These are phyloP conservation scores for Aspergillus saccharolyticus DNA, from an alignment of 495 filamentous ascomycete genomes.

Conservation along the genomic window DNA sequence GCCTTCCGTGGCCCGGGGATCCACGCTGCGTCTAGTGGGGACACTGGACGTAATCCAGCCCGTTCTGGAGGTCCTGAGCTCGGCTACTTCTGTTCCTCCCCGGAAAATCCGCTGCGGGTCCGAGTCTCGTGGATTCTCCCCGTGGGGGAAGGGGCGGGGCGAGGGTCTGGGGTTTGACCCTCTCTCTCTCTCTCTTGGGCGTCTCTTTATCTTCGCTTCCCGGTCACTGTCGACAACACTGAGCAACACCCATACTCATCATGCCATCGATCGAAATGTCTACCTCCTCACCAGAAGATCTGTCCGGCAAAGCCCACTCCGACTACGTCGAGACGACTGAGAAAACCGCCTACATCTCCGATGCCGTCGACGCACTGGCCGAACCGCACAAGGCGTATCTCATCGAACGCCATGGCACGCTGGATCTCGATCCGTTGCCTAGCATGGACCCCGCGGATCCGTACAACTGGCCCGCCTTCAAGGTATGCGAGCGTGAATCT, in stretches of 20 bases:
- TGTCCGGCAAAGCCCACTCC: conserved; percentile 9
- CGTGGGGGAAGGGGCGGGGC: too few relatives aligned
- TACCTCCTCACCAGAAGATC: not conserved
- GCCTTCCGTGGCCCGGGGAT: too few relatives aligned
- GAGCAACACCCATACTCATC: not conserved
- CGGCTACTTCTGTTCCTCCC: not conserved
- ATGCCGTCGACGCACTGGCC: conserved; percentile 20
- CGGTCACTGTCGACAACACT: too few relatives aligned
- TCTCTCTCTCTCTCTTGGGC: too few relatives aligned
- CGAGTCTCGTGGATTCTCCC: not conserved
- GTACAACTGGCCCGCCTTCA: conserved; percentile 51
- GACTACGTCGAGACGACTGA: conserved; percentile 28
- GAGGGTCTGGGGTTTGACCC: not conserved
- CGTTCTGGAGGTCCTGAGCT: not conserved
- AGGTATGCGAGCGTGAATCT: conserved; percentile 36
- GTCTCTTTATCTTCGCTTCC: not conserved
- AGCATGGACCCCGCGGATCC: conserved; percentile 46
- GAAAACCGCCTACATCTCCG: conserved; percentile 3
- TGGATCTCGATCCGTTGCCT: conserved; percentile 50
- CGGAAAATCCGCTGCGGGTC: not conserved
- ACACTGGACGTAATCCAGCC: not conserved
- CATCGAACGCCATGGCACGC: conserved; percentile 47
- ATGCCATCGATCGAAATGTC: not conserved
- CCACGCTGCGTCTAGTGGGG: too few relatives aligned
- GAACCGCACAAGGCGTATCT: conserved; percentile 44